Evolutionary conservation across 257 asterid species (phyloP).

Genomic region (Solanum boliviense): DNA sequence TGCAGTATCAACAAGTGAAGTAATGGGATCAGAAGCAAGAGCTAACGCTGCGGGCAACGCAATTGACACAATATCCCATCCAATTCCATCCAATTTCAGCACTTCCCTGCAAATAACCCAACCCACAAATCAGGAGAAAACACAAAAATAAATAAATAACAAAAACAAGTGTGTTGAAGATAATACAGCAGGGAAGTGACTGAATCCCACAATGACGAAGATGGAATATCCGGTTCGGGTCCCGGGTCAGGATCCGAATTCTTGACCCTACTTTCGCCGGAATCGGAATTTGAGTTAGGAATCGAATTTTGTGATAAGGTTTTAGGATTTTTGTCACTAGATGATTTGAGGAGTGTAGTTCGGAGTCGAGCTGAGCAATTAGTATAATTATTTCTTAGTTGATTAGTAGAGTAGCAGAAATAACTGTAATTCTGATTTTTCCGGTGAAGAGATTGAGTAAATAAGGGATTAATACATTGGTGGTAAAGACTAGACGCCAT

Average conservation of each 20-base stretch:
- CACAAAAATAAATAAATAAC: background rate
- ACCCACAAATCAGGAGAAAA: background rate
- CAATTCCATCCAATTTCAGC: slow-evolving; percentile 51
- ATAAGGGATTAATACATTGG: slow-evolving; percentile 1
- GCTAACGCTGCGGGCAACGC: slow-evolving; percentile 90
- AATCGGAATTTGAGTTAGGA: slow-evolving; percentile 2
- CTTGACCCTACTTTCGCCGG: slow-evolving; percentile 3
- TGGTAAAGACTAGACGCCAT: slow-evolving; percentile 11
- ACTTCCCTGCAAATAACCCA: slow-evolving; percentile 33
- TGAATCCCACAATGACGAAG: background rate
- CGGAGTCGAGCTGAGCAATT: slow-evolving; percentile 24
- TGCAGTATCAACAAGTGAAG: slow-evolving; percentile 80
- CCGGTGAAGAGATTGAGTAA: background rate
- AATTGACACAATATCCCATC: slow-evolving; percentile 65
- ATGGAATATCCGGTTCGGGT: slow-evolving; percentile 6
- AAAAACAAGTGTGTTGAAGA: slow-evolving; percentile 14
- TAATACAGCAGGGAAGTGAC: slow-evolving; percentile 14
- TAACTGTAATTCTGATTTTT: background rate
- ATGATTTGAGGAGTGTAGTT: slow-evolving; percentile 9
- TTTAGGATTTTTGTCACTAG: slow-evolving; percentile 18
- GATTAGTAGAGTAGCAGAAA: background rate
- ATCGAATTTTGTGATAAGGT: slow-evolving; percentile 1
- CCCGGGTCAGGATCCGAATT: slow-evolving; percentile 6
- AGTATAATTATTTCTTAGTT: background rate
- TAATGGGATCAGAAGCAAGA: slow-evolving; percentile 81